These are phyloP conservation scores for Aspergillus leporis DNA, from an alignment of 495 filamentous ascomycete genomes.

Conservation along the genomic window DNA sequence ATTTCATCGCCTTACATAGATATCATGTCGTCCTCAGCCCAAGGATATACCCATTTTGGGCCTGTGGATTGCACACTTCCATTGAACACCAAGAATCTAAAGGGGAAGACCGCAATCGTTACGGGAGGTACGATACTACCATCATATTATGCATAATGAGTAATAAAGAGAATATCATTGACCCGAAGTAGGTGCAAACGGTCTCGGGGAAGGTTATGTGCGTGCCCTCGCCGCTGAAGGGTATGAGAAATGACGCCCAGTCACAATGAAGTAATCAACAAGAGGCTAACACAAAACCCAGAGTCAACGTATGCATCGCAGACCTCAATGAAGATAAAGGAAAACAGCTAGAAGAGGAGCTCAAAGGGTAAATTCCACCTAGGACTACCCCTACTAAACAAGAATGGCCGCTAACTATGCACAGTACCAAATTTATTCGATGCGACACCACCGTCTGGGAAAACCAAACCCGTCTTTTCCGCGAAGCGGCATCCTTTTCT, in stretches of 20 bases:
- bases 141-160: neutral
- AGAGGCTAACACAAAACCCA: slow-evolving; percentile 4
- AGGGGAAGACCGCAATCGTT: neutral
- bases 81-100: neutral
- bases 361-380: slow-evolving; percentile 6
- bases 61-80: neutral
- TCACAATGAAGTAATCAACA: neutral
- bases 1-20: too few relatives aligned
- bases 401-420: neutral
- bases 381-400: neutral
- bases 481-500: slow-evolving; percentile 30
- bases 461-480: slow-evolving; percentile 40
- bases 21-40: neutral
- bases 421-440: slow-evolving; percentile 16
- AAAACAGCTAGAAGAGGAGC: slow-evolving; percentile 17
- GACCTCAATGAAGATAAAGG: slow-evolving; percentile 16
- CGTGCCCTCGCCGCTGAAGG: slow-evolving; percentile 22
- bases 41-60: neutral
- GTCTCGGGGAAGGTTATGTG: slow-evolving; percentile 26
- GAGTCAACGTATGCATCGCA: slow-evolving; percentile 17
- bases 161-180: neutral
- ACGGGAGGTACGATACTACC: neutral
- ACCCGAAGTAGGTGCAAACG: slow-evolving; percentile 19
- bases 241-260: slow-evolving; percentile 5
- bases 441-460: slow-evolving; percentile 28